Evolutionary conservation across 257 asterid species (phyloP), one percentile per base, ranked within the genome.

Genomic region (Dorcoceras hygrometricum): DNA sequence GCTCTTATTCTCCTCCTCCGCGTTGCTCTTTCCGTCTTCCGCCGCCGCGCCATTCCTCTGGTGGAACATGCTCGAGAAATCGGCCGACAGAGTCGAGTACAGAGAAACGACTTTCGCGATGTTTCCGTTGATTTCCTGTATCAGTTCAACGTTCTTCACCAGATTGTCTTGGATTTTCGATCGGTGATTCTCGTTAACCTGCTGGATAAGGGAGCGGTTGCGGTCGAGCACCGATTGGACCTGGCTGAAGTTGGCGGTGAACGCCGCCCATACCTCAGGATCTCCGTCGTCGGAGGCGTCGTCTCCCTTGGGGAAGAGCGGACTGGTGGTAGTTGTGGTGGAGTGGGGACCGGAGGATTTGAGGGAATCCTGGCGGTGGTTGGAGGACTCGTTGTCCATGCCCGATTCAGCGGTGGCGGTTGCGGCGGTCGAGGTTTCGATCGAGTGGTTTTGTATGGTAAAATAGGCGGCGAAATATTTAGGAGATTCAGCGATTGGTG

Each of bases 171-270:
- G 89, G 53, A 79, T 29, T 69, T 77, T 87, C 4, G 95, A 82
- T 9, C 69, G 77, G 50, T 87, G 95, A 76, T 90, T 86, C 54
- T 87, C 81, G 66, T 90, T 84, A 25, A 80, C 97, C 67, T 81
- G 94, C 27, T 83, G 87, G 72, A 90, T 87, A 19, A 90, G 63
- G 32, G 61, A 66, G 39, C 93, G 81, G 62, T 89, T 90, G 73
- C 57, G 87, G 73, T 86, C 94, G 58, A 87, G 71, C 75, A 85
- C 68, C 20, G 77, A 80, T 43, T 90, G 88, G 18, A 78, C 95
- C 73, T 86, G 88, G 14, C 68, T 66, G 66, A 87, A 82, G 75
- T 77, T 59, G 75, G 63, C 81, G 70, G 57, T 78, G 62, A 90
- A 73, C 57, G 78, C 77, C 73, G 72, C 81, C 94, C 95, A 90